Evolutionary conservation across 1,284 basidiomycete genomes (phyloP).

Genomic region (Neolentinus lepideus): DNA sequence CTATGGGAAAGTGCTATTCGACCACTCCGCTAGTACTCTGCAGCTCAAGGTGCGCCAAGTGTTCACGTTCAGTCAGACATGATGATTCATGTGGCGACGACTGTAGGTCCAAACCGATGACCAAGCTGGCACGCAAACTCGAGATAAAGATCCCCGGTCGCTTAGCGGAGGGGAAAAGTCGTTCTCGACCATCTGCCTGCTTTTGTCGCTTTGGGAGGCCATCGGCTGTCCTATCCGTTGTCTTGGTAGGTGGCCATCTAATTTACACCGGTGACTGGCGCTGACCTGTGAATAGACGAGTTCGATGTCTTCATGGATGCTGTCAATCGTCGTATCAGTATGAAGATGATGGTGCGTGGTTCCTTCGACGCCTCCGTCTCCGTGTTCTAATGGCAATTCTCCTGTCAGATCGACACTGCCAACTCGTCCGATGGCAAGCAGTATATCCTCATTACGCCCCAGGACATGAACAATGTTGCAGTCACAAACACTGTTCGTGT

Average conservation of each 20-base stretch:
- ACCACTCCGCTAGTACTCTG: constrained; percentile 67
- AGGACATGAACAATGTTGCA: constrained; percentile 68
- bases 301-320: constrained; percentile 98
- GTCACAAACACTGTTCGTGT: constrained; percentile 61
- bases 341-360: constrained; percentile 80
- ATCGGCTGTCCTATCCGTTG: constrained; percentile 93
- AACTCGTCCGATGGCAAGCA: constrained; percentile 81
- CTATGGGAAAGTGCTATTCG: constrained; percentile 79
- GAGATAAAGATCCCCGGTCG: constrained; percentile 74
- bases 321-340: constrained; percentile 85
- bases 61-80: background rate
- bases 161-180: constrained; percentile 95
- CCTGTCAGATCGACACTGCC: constrained; percentile 75
- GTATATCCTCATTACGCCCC: constrained; percentile 89
- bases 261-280: background rate
- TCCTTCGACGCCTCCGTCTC: background rate
- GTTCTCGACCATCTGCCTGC: constrained; percentile 91
- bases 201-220: constrained; percentile 93
- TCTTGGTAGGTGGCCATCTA: constrained; percentile 56
- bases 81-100: background rate
- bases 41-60: constrained; percentile 51
- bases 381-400: constrained; percentile 2
- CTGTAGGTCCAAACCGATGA: constrained; percentile 72
- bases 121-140: constrained; percentile 52
- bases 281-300: constrained; percentile 47